phyloP scores from a whole-genome alignment of 257 asterid genomes.

The Verbascum thapsus region DNA sequence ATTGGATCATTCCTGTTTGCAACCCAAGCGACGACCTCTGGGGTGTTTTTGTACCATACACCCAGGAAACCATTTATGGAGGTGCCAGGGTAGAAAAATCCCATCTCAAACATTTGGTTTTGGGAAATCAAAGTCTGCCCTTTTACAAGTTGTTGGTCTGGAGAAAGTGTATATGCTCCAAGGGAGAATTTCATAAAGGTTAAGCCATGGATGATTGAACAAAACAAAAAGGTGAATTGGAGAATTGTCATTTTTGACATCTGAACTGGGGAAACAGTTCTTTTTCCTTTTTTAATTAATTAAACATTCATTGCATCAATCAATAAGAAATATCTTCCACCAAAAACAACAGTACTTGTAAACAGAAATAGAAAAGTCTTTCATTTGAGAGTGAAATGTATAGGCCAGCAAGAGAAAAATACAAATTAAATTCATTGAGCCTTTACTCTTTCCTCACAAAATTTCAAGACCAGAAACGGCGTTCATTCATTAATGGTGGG shows the following conservation, averaged over 20 bases:
- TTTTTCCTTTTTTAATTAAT: no score
- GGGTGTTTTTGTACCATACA: slow-evolving; percentile 35
- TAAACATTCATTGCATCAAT: no score
- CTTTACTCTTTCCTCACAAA: no score
- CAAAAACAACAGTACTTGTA: no score
- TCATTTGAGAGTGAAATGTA: no score
- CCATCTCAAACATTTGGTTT: slow-evolving; percentile 33
- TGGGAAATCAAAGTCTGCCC: slow-evolving; percentile 35
- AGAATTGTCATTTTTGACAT: neutral
- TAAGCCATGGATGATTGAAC: slow-evolving; percentile 1
- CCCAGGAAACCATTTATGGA: slow-evolving; percentile 29
- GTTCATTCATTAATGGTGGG: no score
- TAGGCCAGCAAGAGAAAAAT: no score
- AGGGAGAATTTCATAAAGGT: slow-evolving; percentile 5
- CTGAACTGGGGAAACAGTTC: no score
- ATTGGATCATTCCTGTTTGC: slow-evolving; percentile 37
- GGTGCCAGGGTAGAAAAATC: slow-evolving; percentile 37
- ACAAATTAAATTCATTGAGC: no score
- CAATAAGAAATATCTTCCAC: no score
- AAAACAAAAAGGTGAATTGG: neutral
- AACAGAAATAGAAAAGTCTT: no score
- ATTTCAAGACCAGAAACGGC: no score
- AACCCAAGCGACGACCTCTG: slow-evolving; percentile 34
- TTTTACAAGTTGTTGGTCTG: slow-evolving; percentile 17
- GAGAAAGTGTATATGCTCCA: slow-evolving; percentile 26